Base-by-base conservation (phyloP, 345 rosid genomes). In the Eucalyptus regnans region DNA sequence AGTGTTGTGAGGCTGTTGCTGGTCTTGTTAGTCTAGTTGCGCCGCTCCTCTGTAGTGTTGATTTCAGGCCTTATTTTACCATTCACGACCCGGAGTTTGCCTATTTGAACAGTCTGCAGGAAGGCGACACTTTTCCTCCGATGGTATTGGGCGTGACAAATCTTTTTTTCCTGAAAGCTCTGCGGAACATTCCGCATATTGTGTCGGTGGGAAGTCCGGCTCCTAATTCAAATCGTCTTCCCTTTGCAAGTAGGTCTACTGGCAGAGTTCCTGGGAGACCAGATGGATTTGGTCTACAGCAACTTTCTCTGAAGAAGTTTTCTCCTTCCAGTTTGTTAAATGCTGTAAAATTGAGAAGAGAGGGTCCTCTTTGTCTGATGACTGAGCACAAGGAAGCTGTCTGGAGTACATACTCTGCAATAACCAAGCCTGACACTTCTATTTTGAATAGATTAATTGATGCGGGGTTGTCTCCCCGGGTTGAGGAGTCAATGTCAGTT, bases 401-500 rank as follows among this genome's bases (percentile, higher is more conserved):
- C 50, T 98, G 99, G 99, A 98, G 96, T 89, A 92, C 94, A 88
- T 96, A 97, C 90, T 87, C 94, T 86, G 93, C 99, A 85, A 91
- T 96, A 89, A 98, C 98, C 9, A 97, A 97, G 93, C 99, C 99
- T 11, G 99, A 98, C 92, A 98, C 98, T 90, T 96, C 98, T 54
- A 94, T 98, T 86, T 92, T 98, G 94, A 98, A 97, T 91, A 95
- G 99, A 90, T 98, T 98, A 79, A 91, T 98, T 90, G 99, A 98
- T 91, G 99, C 98, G 56, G 99, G 99, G 88, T 86, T 95, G 93
- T 97, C 99, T 9, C 99, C 99, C 3, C 94, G 98, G 93, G 96
- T 97, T 87, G 99, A 98, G 95, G 99, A 97, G 91, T 96, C 99
- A 27, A 98, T 98, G 99, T 97, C 99, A 6, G 97, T 98, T 50